These are phyloP conservation scores for Pythium chondricola DNA, from an alignment of 352 stramenopile species.

Conservation along the genomic window DNA sequence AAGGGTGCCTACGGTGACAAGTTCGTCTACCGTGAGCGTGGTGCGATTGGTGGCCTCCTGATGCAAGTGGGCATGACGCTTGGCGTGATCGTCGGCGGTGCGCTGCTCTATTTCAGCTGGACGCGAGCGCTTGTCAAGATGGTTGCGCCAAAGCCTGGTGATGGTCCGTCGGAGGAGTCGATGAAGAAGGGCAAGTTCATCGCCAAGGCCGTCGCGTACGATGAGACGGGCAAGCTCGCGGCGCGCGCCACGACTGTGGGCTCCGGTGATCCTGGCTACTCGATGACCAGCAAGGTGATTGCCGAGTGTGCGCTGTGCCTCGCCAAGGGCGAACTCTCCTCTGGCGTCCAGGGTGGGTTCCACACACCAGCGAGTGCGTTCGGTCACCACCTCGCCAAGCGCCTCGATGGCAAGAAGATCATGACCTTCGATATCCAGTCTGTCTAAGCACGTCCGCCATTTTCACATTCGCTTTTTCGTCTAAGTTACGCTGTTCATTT, in stretches of 20 bases:
- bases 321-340: constrained; percentile 19
- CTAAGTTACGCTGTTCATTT: no score
- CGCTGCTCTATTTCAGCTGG: constrained; percentile 35
- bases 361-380: constrained; percentile 52
- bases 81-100: constrained; percentile 18
- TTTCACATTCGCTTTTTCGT: no score
- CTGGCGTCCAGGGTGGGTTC: constrained; percentile 28
- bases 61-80: constrained; percentile 21
- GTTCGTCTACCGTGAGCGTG: constrained; percentile 50
- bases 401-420: constrained; percentile 44
- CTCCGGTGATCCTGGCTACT: constrained; percentile 27
- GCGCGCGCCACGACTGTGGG: neutral
- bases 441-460: neutral
- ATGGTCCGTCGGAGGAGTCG: constrained; percentile 57
- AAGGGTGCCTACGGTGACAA: constrained; percentile 33
- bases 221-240: constrained; percentile 21
- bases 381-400: constrained; percentile 37
- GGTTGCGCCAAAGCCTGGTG: constrained; percentile 50
- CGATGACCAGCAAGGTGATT: constrained; percentile 30
- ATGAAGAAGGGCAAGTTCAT: constrained; percentile 65
- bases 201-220: constrained; percentile 33
- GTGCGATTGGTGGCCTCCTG: no score
- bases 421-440: constrained; percentile 32
- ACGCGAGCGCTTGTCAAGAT: constrained; percentile 49
- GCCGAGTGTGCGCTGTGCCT: constrained; percentile 30